phyloP scores from a whole-genome alignment of 306 rosid species.

The Carpinus fangiana region DNA sequence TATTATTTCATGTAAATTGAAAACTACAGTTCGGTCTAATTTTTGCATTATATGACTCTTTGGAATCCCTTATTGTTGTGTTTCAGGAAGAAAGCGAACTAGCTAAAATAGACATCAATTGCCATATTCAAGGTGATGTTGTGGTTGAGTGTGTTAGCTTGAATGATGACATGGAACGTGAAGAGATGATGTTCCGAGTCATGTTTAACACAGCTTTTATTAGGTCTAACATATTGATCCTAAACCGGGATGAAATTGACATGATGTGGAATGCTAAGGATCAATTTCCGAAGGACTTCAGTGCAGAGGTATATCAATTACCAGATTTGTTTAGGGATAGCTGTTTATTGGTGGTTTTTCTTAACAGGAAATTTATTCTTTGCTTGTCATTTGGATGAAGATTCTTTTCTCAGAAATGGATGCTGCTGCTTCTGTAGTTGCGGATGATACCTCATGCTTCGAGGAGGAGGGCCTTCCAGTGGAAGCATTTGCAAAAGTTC shows the following conservation, averaged over 20 bases:
- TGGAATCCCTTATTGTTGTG: constrained; percentile 27
- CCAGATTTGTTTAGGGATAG: constrained; percentile 16
- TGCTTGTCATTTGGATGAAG: constrained; percentile 53
- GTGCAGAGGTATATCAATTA: constrained; percentile 77
- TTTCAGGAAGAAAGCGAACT: constrained; percentile 85
- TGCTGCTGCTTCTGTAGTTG: constrained; percentile 59
- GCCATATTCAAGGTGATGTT: constrained; percentile 92
- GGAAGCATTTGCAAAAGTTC: constrained; percentile 95
- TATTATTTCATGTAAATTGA: constrained; percentile 16
- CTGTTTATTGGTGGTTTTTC: constrained; percentile 12
- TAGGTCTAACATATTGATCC: constrained; percentile 87
- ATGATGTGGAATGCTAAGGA: constrained; percentile 76
- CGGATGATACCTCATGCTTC: constrained; percentile 52
- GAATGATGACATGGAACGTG: constrained; percentile 60
- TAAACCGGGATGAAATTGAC: constrained; percentile 84
- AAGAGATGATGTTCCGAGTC: constrained; percentile 80
- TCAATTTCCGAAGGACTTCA: constrained; percentile 75
- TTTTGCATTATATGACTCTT: constrained; percentile 16
- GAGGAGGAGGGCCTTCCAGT: constrained; percentile 91
- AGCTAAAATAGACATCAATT: constrained; percentile 80
- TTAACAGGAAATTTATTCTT: constrained; percentile 29
- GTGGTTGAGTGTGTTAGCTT: constrained; percentile 77
- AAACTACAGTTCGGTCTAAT: constrained; percentile 14
- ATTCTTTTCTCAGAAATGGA: constrained; percentile 92
- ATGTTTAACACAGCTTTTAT: constrained; percentile 94